Evolutionary conservation across 176 grass and related monocot genomes (phyloP).

Genomic region (Eragrostis nindensis): DNA sequence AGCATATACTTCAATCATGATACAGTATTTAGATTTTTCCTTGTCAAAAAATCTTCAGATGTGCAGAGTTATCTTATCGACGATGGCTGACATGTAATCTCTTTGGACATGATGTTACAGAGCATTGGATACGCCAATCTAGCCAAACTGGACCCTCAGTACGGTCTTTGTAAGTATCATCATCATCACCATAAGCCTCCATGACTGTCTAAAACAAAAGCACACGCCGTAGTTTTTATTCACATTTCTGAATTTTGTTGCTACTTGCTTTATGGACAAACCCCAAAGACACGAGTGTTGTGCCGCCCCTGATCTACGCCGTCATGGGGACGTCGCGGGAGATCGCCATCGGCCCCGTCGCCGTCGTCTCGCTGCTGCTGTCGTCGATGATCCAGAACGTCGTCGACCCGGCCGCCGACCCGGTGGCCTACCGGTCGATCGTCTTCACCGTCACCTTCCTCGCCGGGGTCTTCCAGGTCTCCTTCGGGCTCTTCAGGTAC

Average conservation of each 20-base stretch:
- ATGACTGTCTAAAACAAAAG: background rate
- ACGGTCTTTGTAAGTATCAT: conserved; percentile 87
- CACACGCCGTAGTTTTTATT: too few relatives aligned
- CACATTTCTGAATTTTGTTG: conserved; percentile 1
- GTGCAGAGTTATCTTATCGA: background rate
- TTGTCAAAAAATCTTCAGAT: conserved; percentile 4
- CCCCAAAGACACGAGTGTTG: conserved; percentile 77
- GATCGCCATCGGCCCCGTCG: conserved; percentile 88
- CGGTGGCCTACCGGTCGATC: conserved; percentile 59
- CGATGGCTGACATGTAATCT: conserved; percentile 7
- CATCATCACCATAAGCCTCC: conserved; percentile 7
- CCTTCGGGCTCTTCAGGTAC: conserved; percentile 87
- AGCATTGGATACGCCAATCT: conserved; percentile 98
- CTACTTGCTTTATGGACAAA: conserved; percentile 18
- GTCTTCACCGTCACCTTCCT: conserved; percentile 93
- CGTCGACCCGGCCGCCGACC: conserved; percentile 75
- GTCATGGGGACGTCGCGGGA: conserved; percentile 93
- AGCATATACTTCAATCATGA: background rate
- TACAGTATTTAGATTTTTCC: background rate
- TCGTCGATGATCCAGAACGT: conserved; percentile 90
- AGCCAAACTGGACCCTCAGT: conserved; percentile 89
- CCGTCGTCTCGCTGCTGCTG: conserved; percentile 91
- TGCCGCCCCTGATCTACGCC: conserved; percentile 88
- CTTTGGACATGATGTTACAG: too few relatives aligned
- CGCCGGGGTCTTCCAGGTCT: conserved; percentile 79